Evolutionary conservation across 2,329 filamentous ascomycete species (phyloP).

Genomic region (Scedosporium aurantiacum): DNA sequence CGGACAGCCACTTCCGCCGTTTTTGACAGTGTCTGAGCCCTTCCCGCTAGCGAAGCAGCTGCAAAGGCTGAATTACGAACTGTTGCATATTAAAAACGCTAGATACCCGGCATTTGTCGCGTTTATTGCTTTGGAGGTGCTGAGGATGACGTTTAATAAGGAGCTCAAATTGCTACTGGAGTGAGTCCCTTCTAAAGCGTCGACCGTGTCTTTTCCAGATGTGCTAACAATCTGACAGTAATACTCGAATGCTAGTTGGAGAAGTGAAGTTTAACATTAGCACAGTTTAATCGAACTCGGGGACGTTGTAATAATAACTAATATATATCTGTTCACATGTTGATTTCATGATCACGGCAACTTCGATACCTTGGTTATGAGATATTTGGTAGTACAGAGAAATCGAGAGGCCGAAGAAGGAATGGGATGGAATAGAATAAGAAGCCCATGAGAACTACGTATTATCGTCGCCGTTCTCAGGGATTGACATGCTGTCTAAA

Average conservation of each 20-base stretch:
- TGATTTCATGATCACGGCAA: too few relatives aligned
- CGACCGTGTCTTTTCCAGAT: background rate
- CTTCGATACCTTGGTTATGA: too few relatives aligned
- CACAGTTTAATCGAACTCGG: background rate
- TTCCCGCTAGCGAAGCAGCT: constrained; percentile 5
- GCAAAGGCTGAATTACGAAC: background rate
- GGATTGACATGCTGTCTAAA: background rate
- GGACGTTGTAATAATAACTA: too few relatives aligned
- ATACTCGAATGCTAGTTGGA: constrained; percentile 1
- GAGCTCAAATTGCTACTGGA: background rate
- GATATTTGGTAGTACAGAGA: too few relatives aligned
- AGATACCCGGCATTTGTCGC: constrained; percentile 4
- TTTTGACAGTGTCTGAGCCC: background rate
- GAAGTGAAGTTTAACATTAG: constrained; percentile 1
- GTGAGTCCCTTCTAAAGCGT: background rate
- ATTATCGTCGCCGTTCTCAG: too few relatives aligned
- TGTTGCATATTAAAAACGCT: constrained; percentile 1
- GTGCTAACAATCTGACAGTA: background rate
- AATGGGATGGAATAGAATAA: too few relatives aligned
- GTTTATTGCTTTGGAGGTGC: constrained; percentile 4
- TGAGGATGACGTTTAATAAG: constrained; percentile 1
- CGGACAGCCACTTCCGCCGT: constrained; percentile 4
- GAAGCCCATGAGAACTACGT: too few relatives aligned
- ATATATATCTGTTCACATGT: too few relatives aligned
- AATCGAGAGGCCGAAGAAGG: too few relatives aligned